Evolutionary conservation across 257 asterid species (phyloP), one percentile per base, ranked within the genome.

Genomic region (Nyctanthes arbortristis): DNA sequence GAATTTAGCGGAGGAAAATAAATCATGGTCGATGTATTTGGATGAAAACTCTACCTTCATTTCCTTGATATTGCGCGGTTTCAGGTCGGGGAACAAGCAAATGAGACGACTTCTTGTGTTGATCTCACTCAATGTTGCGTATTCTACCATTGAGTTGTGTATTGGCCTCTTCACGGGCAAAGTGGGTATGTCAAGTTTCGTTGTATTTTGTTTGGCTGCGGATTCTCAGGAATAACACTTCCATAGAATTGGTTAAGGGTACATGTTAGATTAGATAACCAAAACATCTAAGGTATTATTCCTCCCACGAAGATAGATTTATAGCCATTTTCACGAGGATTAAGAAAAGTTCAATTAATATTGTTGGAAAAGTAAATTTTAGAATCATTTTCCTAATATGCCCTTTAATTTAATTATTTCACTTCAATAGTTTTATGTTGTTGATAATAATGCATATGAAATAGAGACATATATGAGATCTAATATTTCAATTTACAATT

Each of bases 121-220:
- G 92, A 93, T 93, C 73, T 89, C 88, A 64, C 89, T 93, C n/a
- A 93, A 93, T 76, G 97, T 87, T 5, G 96, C 97, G 60, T 93
- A 93, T 87, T 93, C 96, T 34, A 80, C 92, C 0, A 78, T 89
- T 25, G 98, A 93, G 73, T 71, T 93, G 78, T 68, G 73, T 47
- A 75, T 89, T 64, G 98, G 98, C 70, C 87, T 91, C 74, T 74
- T 91, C 65, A 83, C 97, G 11, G 96, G 97, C 63, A 85, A 93
- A 39, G 75, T 89, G 55, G 98, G 98, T 93, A 85, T 43, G 87
- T 3, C 43, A 34, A 4, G 37, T 72, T 28, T 40, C 61, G 18
- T 37, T 66, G 55, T 68, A 0, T 4, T 18, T 18, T 29, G 29
- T 0, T 22, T 52, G n/a, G n/a, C n/a, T n/a, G 7, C 8, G 5